These are phyloP conservation scores for Ustilago loliicola DNA, from an alignment of 1,284 basidiomycete genomes.

Conservation along the genomic window DNA sequence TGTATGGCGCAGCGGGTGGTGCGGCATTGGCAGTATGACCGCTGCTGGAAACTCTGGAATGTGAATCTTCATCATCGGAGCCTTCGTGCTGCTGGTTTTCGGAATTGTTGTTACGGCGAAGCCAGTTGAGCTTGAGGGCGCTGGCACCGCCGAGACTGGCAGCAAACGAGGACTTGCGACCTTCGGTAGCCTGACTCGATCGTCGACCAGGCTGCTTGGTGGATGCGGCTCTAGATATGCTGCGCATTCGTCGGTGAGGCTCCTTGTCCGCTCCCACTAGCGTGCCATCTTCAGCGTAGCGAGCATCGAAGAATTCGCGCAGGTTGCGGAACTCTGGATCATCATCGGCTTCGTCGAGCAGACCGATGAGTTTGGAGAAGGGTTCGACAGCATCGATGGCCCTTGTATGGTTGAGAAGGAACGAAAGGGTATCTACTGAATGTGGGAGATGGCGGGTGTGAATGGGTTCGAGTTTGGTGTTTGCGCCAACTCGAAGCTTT, in stretches of 20 bases:
- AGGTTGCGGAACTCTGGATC: constrained; percentile 61
- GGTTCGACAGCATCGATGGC: constrained; percentile 49
- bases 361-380: constrained; percentile 52
- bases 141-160: constrained; percentile 40
- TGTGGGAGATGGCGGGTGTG: constrained; percentile 44
- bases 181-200: constrained; percentile 32
- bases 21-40: constrained; percentile 22
- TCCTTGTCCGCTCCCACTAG: constrained; percentile 40
- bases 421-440: constrained; percentile 51
- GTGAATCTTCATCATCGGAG: constrained; percentile 46
- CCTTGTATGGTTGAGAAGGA: constrained; percentile 49
- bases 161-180: constrained; percentile 50
- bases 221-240: constrained; percentile 43
- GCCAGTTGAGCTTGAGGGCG: constrained; percentile 48
- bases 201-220: constrained; percentile 27
- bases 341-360: constrained; percentile 62
- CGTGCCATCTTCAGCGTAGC: constrained; percentile 35
- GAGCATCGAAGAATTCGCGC: constrained; percentile 65
- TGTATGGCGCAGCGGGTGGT: constrained; percentile 46
- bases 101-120: constrained; percentile 37
- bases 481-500: constrained; percentile 45
- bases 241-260: constrained; percentile 38
- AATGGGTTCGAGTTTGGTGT: constrained; percentile 52
- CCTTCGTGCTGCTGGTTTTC: constrained; percentile 33
- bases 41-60: constrained; percentile 40